A percentile compares a stretch with the other conserved stretches of the same genome.
phyloP scores from a whole-genome alignment of 805 yeast species.

The Candida cerambycidarum region DNA sequence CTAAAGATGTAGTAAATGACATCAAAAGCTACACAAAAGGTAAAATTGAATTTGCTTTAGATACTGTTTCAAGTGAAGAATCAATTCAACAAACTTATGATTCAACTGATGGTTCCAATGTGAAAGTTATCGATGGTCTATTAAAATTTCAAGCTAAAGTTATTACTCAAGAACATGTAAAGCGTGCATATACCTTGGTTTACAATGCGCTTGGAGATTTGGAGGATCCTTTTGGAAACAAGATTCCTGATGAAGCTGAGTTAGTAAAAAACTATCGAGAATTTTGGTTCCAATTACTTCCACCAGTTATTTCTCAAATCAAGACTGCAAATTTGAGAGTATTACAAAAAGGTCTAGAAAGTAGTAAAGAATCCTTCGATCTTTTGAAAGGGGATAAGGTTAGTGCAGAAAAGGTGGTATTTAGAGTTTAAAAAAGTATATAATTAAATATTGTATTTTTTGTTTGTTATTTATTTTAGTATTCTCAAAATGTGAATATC shows the following conservation, averaged over 20 bases:
- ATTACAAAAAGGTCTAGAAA: constrained; percentile 26
- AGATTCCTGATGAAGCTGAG: neutral
- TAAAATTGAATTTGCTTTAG: constrained; percentile 26
- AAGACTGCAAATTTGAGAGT: constrained; percentile 24
- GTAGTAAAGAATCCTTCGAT: constrained; percentile 37
- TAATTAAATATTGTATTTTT: neutral
- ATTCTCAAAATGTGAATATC: no score
- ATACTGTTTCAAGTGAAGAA: constrained; percentile 21
- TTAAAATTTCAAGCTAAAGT: neutral
- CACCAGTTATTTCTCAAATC: constrained; percentile 18
- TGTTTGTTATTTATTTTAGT: no score
- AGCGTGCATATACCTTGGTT: neutral
- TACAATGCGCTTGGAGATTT: constrained; percentile 3
- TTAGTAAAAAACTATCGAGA: constrained; percentile 9
- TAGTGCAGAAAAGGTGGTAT: constrained; percentile 45
- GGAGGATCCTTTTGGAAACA: neutral
- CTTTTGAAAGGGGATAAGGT: constrained; percentile 40
- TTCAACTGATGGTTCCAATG: constrained; percentile 21
- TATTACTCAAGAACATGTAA: constrained; percentile 1
- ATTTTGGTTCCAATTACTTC: constrained; percentile 25
- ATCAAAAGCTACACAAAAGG: constrained; percentile 21
- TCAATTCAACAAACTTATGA: constrained; percentile 29
- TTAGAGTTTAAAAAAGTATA: neutral
- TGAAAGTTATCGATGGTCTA: constrained; percentile 23
- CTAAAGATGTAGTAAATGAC: constrained; percentile 21